phyloP scores from a whole-genome alignment of 108 stramenopile genomes.

The Cylindrotheca fusiformis region DNA sequence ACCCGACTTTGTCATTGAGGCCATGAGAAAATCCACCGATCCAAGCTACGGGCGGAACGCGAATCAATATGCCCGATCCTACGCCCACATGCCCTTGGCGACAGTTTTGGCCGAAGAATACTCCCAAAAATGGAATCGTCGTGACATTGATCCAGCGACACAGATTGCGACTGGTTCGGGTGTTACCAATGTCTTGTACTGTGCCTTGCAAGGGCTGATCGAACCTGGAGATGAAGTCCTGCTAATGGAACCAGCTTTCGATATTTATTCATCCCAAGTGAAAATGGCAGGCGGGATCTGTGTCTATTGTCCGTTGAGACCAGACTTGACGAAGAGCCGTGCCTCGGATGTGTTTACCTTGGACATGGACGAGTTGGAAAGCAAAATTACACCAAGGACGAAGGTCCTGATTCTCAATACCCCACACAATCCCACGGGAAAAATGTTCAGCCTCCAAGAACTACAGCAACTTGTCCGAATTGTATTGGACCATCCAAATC shows the following conservation, averaged over 20 bases:
- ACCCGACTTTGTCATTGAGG: slow-evolving; percentile 64
- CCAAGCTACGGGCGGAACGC: slow-evolving; percentile 30
- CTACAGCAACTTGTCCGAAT: slow-evolving; percentile 69
- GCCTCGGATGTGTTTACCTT: slow-evolving; percentile 60
- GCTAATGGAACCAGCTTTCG: slow-evolving; percentile 82
- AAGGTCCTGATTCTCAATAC: slow-evolving; percentile 86
- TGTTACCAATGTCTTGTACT: slow-evolving; percentile 77
- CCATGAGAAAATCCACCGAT: slow-evolving; percentile 49
- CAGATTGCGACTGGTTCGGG: slow-evolving; percentile 83
- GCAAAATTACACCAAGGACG: slow-evolving; percentile 55
- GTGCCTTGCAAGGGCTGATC: slow-evolving; percentile 66
- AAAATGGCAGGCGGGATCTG: slow-evolving; percentile 56
- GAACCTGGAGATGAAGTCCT: slow-evolving; percentile 84
- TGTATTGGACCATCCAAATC: slow-evolving; percentile 53
- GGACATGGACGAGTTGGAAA: slow-evolving; percentile 66
- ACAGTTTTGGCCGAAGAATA: slow-evolving; percentile 72
- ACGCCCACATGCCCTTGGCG: slow-evolving; percentile 73
- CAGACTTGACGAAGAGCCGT: slow-evolving; percentile 1
- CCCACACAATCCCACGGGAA: slow-evolving; percentile 98
- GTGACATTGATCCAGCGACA: slow-evolving; percentile 50
- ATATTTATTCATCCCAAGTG: slow-evolving; percentile 64
- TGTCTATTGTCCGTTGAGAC: slow-evolving; percentile 55
- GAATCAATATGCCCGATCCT: slow-evolving; percentile 80
- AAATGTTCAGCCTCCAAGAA: slow-evolving; percentile 86
- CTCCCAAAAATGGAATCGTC: slow-evolving; percentile 15